Evolutionary conservation across 345 rosid species (phyloP), one percentile per base, ranked within the genome.

Genomic region (Citropsis articulata): DNA sequence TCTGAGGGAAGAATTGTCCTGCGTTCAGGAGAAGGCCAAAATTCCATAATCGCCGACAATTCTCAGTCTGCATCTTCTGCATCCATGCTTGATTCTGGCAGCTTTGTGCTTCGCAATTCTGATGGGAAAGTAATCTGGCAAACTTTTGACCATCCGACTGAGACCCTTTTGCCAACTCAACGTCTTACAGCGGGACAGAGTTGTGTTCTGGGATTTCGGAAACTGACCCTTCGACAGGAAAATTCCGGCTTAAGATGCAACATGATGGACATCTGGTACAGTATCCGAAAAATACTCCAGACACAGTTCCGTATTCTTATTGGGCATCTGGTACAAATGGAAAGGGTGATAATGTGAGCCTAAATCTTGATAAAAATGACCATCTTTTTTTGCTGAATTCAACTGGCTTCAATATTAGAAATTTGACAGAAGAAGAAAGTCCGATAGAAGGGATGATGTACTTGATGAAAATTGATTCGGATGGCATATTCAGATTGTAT

Each of bases 41-140:
- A n/a, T 2, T 33, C 64, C 16, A 0, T 0, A 18, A 24, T 73
- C 27, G 6, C 27, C 9, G 7, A 66, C 2, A 0, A 8, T 66
- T 4, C 57, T 5, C 27, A 5, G 7, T 19, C 65, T 6, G 71
- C 72, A 21, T 70, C 77, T 55, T 65, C 61, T 8, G 84, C 84
- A 38, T 72, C 81, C 28, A 79, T 83, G 81, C 83, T 80, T 3
- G 81, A 83, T 56, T 78, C 80, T 0, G 88, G 84, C 12, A 83
- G 79, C 62, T 81, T 85, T 6, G 84, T 85, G 19, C 72, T 85
- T 66, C 70, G 73, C 72, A 69, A 79, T 69, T 79, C 84, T 0
- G 31, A 48, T 14, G 63, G 42, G 9, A 18, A 72, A 1, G 13
- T 50, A 14, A 45, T 74, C 28, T 81, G 86, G 88, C 83, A 83